Conservation (phyloP, 495 filamentous ascomycete genomes). For the Venustampulla echinocandica region DNA sequence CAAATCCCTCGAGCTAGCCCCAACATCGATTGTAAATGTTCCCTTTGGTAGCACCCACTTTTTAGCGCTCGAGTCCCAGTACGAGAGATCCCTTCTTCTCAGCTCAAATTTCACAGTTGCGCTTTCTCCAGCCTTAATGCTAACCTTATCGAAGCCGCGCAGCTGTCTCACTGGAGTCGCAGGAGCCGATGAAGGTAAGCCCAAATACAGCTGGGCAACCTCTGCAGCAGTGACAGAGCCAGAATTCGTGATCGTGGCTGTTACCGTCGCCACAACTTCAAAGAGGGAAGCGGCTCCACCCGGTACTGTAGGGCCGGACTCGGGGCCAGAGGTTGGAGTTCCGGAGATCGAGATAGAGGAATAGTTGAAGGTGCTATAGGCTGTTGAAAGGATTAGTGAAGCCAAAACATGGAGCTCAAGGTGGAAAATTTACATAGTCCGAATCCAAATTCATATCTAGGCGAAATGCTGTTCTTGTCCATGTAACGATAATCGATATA, state of each 20-base stretch:
- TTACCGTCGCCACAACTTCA: constrained; percentile 60
- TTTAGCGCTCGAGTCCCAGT: constrained; percentile 71
- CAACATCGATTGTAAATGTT: constrained; percentile 65
- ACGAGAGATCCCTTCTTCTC: constrained; percentile 76
- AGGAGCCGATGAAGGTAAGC: constrained; percentile 55
- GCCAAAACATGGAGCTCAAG: background rate
- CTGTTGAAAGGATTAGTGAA: background rate
- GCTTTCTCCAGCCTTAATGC: constrained; percentile 57
- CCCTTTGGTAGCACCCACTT: constrained; percentile 71
- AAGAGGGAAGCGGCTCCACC: constrained; percentile 57
- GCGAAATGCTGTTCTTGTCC: constrained; percentile 47
- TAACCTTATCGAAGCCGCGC: constrained; percentile 71
- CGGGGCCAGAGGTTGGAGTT: constrained; percentile 36
- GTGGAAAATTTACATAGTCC: constrained; percentile 37
- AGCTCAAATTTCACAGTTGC: constrained; percentile 61
- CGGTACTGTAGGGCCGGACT: constrained; percentile 55
- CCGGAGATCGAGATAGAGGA: constrained; percentile 38
- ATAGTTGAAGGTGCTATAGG: constrained; percentile 58
- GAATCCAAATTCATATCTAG: constrained; percentile 88
- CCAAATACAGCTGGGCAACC: constrained; percentile 77
- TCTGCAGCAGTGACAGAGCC: constrained; percentile 67
- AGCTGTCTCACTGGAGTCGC: constrained; percentile 64
- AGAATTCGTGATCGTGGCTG: constrained; percentile 74
- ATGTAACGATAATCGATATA: constrained; percentile 92
- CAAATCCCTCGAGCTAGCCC: constrained; percentile 20